Evolutionary conservation across 108 stramenopile genomes (phyloP).

Genomic region (Aureococcus anophagefferens): DNA sequence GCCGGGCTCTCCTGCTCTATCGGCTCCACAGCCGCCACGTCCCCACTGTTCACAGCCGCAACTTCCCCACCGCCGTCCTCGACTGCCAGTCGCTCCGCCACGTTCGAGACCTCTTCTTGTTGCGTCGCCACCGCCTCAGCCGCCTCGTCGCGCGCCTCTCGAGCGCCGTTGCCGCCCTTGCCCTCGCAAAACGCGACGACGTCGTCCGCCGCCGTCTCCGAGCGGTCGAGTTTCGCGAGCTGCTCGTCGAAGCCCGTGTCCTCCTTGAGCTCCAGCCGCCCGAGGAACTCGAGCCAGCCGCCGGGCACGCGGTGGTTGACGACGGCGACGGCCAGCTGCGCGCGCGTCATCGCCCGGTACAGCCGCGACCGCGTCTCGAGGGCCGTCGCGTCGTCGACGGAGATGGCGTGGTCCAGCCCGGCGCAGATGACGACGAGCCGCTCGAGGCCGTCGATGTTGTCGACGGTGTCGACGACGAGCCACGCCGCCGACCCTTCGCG

Average conservation of each 20-base stretch:
- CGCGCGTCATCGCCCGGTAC: neutral
- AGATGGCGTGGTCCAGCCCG: neutral
- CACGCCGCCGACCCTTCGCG: neutral
- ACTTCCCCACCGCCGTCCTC: too few relatives aligned
- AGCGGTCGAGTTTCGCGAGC: neutral
- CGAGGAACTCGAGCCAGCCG: slow-evolving; percentile 1
- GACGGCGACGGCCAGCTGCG: neutral
- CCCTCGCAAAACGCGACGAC: too few relatives aligned
- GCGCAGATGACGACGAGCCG: neutral
- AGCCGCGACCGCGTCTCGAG: neutral
- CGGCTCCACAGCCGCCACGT: too few relatives aligned
- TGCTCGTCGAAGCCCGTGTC: neutral
- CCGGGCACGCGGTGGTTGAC: neutral
- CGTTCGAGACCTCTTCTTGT: too few relatives aligned
- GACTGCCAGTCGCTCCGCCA: too few relatives aligned
- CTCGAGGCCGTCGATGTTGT: neutral
- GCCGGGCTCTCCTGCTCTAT: too few relatives aligned
- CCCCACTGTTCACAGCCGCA: too few relatives aligned
- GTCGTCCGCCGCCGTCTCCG: too few relatives aligned
- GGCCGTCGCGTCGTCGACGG: neutral
- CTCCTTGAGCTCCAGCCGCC: neutral
- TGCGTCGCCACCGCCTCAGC: too few relatives aligned
- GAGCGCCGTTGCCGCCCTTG: too few relatives aligned
- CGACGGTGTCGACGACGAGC: neutral
- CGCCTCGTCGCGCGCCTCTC: too few relatives aligned